phyloP scores from a whole-genome alignment of 139 green algal genomes.

The Closterium sp. region DNA sequence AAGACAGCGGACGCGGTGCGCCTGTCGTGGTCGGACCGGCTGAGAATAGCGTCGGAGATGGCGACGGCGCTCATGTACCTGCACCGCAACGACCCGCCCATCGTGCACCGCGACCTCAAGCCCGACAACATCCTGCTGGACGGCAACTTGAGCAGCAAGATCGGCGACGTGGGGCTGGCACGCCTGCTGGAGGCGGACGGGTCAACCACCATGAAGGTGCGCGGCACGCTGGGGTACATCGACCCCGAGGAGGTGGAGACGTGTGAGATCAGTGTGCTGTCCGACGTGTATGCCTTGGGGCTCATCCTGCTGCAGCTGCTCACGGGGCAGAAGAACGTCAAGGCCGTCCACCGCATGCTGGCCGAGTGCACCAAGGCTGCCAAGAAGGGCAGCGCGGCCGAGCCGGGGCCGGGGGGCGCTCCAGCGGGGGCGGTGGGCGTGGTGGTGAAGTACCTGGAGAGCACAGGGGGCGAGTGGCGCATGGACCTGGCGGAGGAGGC shows the following conservation, averaged over 20 bases:
- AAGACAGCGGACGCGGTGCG: constrained; percentile 7
- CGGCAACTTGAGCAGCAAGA: constrained; percentile 48
- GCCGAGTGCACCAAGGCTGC: no score
- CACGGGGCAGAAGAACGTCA: no score
- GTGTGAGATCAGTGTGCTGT: no score
- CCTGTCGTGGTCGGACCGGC: constrained; percentile 54
- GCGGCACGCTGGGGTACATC: not conserved
- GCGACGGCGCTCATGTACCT: constrained; percentile 32
- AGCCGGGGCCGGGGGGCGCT: no score
- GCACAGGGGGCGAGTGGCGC: constrained; percentile 20
- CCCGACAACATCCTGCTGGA: constrained; percentile 63
- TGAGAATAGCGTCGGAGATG: constrained; percentile 60
- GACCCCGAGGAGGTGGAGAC: no score
- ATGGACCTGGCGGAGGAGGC: constrained; percentile 34
- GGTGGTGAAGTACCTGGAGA: constrained; percentile 28
- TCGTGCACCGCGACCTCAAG: constrained; percentile 65
- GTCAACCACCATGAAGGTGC: not conserved
- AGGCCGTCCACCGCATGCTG: no score
- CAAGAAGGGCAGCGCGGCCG: no score
- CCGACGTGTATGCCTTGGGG: no score
- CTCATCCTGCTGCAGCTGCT: no score
- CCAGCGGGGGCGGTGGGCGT: no score
- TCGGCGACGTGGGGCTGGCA: constrained; percentile 60
- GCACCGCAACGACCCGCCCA: constrained; percentile 38
- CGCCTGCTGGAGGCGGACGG: constrained; percentile 19